phyloP scores from a whole-genome alignment of 257 asterid genomes.

The Plectranthus barbatus region DNA sequence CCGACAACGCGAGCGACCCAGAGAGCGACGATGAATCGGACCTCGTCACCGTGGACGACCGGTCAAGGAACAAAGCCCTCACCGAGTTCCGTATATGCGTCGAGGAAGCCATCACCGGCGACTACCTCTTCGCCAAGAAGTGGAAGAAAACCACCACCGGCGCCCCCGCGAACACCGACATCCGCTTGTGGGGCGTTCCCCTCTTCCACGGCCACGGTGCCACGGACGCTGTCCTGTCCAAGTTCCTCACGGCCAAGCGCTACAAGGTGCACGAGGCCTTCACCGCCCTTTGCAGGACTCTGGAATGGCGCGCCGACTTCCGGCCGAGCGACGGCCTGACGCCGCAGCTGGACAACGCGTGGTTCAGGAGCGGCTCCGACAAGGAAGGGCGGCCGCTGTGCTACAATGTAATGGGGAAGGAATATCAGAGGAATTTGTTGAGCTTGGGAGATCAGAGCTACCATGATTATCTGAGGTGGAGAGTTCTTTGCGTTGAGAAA shows the following conservation, averaged over 20 bases:
- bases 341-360: slow-evolving; percentile 27
- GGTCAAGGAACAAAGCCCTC: slow-evolving; percentile 28
- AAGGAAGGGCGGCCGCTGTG: slow-evolving; percentile 60
- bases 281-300: slow-evolving; percentile 36
- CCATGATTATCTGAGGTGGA: slow-evolving; percentile 55
- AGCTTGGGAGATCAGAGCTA: slow-evolving; percentile 19
- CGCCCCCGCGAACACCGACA: slow-evolving; percentile 4
- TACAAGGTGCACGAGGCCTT: slow-evolving; percentile 55
- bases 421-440: slow-evolving; percentile 22
- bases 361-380: slow-evolving; percentile 50
- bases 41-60: slow-evolving; percentile 12
- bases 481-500: slow-evolving; percentile 49
- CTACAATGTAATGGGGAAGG: slow-evolving; percentile 39
- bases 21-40: slow-evolving; percentile 27
- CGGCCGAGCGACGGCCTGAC: slow-evolving; percentile 17
- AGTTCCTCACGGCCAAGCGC: slow-evolving; percentile 53
- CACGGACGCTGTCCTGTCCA: slow-evolving; percentile 44
- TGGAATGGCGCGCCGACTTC: slow-evolving; percentile 57
- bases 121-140: slow-evolving; percentile 27
- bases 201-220: slow-evolving; percentile 40
- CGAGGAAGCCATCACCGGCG: slow-evolving; percentile 53
- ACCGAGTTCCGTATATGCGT: slow-evolving; percentile 44
- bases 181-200: slow-evolving; percentile 71
- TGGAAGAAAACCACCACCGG: not conserved
- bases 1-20: not conserved